Evolutionary conservation across 2,329 filamentous ascomycete species (phyloP).

Genomic region (Aspergillus sp.): DNA sequence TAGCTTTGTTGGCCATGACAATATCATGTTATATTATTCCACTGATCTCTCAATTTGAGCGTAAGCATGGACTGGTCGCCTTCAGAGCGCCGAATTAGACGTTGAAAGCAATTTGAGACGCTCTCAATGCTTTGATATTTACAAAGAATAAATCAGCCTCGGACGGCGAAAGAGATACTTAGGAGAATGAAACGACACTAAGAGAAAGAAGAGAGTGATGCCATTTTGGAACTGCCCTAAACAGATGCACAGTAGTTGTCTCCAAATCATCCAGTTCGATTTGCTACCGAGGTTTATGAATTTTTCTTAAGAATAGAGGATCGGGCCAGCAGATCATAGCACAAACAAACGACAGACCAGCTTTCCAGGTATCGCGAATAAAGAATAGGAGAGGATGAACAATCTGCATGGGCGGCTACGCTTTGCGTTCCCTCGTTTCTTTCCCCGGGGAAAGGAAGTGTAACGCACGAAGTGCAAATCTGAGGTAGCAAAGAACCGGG

Average conservation of each 20-base stretch:
- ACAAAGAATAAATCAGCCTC: no score
- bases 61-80: neutral
- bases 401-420: neutral
- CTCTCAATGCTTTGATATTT: no score
- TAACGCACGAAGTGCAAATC: slow-evolving; percentile 1
- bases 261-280: neutral
- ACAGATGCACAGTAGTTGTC: neutral
- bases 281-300: neutral
- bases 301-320: neutral
- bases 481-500: slow-evolving; percentile 7
- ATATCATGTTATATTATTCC: neutral
- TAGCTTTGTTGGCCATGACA: neutral
- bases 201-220: neutral
- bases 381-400: neutral
- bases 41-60: neutral
- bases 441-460: neutral
- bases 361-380: slow-evolving; percentile 5
- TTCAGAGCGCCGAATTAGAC: neutral
- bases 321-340: slow-evolving; percentile 21
- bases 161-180: neutral
- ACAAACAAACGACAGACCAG: slow-evolving; percentile 9
- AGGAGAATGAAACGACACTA: neutral
- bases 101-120: neutral
- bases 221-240: no score
- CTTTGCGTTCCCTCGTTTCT: neutral